Conservation (phyloP, 148 eudicot genomes). For the Camellia lanceoleosa region DNA sequence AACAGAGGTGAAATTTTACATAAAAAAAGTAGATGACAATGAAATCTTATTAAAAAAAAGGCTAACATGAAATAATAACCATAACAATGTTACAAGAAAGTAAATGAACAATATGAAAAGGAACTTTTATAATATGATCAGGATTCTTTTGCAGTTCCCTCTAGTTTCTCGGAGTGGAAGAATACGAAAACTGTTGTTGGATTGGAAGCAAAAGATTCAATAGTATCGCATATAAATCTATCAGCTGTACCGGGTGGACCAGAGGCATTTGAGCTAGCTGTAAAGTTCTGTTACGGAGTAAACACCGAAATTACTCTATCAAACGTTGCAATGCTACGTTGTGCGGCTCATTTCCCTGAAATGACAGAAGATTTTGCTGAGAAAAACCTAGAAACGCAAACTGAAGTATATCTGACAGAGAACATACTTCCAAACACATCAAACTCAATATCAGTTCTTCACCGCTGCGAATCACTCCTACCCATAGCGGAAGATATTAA, state of each 20-base stretch:
- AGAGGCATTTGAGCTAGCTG: slow-evolving; percentile 82
- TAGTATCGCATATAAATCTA: slow-evolving; percentile 49
- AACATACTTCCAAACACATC: slow-evolving; percentile 62
- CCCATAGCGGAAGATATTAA: slow-evolving; percentile 76
- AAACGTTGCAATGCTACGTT: slow-evolving; percentile 76
- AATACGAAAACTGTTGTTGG: slow-evolving; percentile 56
- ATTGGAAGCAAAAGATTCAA: slow-evolving; percentile 67
- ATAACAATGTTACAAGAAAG: background rate
- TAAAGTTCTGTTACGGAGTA: slow-evolving; percentile 93
- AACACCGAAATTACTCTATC: slow-evolving; percentile 64
- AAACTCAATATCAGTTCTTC: slow-evolving; percentile 74
- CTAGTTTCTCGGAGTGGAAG: slow-evolving; percentile 91
- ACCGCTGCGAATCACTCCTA: slow-evolving; percentile 62
- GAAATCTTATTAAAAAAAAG: too few species aligned
- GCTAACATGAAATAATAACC: too few species aligned
- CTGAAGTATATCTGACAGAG: slow-evolving; percentile 60
- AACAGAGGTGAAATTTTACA: too few species aligned
- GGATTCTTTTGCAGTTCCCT: slow-evolving; percentile 63
- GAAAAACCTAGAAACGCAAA: slow-evolving; percentile 62
- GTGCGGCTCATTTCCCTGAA: slow-evolving; percentile 80
- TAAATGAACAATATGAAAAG: background rate
- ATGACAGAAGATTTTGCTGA: slow-evolving; percentile 89
- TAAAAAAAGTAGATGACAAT: too few species aligned
- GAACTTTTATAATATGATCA: background rate
- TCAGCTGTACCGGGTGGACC: slow-evolving; percentile 77